Evolutionary conservation across 768 basidiomycete species (phyloP).

Genomic region (Mycena capillaripes): DNA sequence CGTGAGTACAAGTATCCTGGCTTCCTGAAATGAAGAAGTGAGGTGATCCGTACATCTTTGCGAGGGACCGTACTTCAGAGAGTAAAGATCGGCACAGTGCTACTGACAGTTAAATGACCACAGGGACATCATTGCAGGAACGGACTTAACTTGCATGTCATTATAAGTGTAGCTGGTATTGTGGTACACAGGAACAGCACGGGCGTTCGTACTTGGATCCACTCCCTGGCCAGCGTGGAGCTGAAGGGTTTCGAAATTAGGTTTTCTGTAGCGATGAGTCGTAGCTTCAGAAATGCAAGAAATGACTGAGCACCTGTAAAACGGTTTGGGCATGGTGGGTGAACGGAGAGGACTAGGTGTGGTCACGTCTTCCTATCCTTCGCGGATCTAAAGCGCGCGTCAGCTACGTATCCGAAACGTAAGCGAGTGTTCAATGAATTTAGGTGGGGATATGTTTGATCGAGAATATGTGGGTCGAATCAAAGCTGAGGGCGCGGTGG

Average conservation of each 20-base stretch:
- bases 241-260: conserved; percentile 74
- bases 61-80: neutral
- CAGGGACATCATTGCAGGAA: too few relatives aligned
- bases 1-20: conserved; percentile 23
- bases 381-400: neutral
- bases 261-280: conserved; percentile 50
- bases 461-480: too few relatives aligned
- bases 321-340: neutral
- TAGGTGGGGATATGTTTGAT: too few relatives aligned
- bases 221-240: conserved; percentile 71
- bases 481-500: too few relatives aligned
- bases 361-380: neutral
- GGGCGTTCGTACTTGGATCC: conserved; percentile 67
- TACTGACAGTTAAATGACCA: neutral
- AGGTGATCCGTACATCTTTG: neutral
- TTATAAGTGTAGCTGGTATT: conserved; percentile 69
- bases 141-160: conserved; percentile 59
- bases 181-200: conserved; percentile 75
- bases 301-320: neutral
- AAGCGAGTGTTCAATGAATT: neutral
- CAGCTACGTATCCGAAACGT: neutral
- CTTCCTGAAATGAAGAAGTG: neutral
- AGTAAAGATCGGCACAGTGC: neutral
- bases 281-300: conserved; percentile 24
- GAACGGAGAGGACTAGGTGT: neutral